Percentiles rank a stretch among this genome's conserved stretches.
Evolutionary conservation across 306 rosid species (phyloP).

Genomic region (Dryas octopetala): DNA sequence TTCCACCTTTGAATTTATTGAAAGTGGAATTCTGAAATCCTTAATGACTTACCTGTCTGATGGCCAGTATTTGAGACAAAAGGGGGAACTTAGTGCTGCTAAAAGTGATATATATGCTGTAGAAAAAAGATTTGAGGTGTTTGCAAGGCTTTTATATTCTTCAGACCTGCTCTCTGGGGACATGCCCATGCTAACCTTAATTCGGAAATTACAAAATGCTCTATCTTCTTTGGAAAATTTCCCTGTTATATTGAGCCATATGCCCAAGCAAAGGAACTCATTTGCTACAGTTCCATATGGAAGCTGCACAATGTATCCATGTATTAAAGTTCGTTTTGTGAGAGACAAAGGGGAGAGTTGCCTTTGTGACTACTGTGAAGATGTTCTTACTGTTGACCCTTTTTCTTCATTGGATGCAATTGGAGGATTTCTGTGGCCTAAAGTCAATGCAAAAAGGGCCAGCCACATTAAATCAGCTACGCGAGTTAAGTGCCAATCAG

Average conservation of each 20-base stretch:
- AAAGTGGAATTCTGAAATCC: constrained; percentile 86
- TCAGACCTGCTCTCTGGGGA: constrained; percentile 47
- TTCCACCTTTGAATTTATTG: constrained; percentile 95
- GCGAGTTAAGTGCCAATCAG: constrained; percentile 44
- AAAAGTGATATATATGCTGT: constrained; percentile 37
- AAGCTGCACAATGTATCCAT: constrained; percentile 57
- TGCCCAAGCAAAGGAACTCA: constrained; percentile 54
- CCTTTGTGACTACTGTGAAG: constrained; percentile 55
- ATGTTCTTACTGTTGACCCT: constrained; percentile 72
- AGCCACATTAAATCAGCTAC: constrained; percentile 29
- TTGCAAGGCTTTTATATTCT: constrained; percentile 60
- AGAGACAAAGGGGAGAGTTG: constrained; percentile 67
- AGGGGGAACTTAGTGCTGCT: constrained; percentile 33
- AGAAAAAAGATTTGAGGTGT: constrained; percentile 77
- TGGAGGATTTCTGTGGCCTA: constrained; percentile 77
- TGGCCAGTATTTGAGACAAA: constrained; percentile 53
- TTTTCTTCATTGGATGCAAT: constrained; percentile 69
- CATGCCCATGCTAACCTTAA: constrained; percentile 50
- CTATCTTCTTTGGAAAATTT: constrained; percentile 83
- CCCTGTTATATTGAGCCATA: constrained; percentile 70
- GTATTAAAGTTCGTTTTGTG: constrained; percentile 71
- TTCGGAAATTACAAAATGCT: constrained; percentile 69
- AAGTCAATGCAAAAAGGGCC: constrained; percentile 44
- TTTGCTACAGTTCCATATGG: constrained; percentile 70
- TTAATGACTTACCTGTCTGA: constrained; percentile 64